These are phyloP conservation scores for Colletotrichum scovillei DNA, from an alignment of 2,329 filamentous ascomycete species.

Conservation along the genomic window DNA sequence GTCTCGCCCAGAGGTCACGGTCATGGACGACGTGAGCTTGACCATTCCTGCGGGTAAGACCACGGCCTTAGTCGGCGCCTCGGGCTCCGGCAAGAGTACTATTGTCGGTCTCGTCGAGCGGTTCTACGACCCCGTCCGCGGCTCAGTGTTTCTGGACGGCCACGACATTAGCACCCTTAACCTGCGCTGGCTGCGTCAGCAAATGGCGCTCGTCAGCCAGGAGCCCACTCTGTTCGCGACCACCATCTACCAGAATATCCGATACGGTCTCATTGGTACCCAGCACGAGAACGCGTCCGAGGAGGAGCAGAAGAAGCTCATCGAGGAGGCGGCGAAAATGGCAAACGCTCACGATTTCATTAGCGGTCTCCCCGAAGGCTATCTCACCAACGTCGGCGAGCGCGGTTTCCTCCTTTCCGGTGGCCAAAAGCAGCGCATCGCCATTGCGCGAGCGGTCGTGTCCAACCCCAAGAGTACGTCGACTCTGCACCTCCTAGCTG, in stretches of 20 bases:
- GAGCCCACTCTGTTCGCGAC: constrained; percentile 92
- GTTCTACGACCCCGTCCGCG: constrained; percentile 91
- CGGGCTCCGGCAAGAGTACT: constrained; percentile 93
- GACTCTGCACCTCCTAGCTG: not conserved
- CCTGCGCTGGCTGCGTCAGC: constrained; percentile 88
- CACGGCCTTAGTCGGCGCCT: constrained; percentile 92
- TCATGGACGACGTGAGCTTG: constrained; percentile 87
- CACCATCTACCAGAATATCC: constrained; percentile 90
- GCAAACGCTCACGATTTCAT: constrained; percentile 97
- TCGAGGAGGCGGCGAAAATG: constrained; percentile 86
- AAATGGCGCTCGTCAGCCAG: constrained; percentile 92
- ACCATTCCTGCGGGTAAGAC: constrained; percentile 88
- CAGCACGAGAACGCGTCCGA: constrained; percentile 74
- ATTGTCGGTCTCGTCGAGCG: constrained; percentile 93
- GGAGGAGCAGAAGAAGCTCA: constrained; percentile 76
- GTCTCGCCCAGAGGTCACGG: constrained; percentile 87
- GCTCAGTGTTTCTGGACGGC: constrained; percentile 83
- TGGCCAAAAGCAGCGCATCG: constrained; percentile 96
- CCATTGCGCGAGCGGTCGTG: constrained; percentile 90
- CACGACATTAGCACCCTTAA: constrained; percentile 85
- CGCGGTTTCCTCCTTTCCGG: constrained; percentile 92
- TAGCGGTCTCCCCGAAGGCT: constrained; percentile 82
- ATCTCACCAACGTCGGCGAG: constrained; percentile 95
- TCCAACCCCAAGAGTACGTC: constrained; percentile 82
- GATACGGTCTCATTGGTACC: constrained; percentile 90